Base-by-base conservation (phyloP, 2,329 filamentous ascomycete species). In the Fusarium sp. region DNA sequence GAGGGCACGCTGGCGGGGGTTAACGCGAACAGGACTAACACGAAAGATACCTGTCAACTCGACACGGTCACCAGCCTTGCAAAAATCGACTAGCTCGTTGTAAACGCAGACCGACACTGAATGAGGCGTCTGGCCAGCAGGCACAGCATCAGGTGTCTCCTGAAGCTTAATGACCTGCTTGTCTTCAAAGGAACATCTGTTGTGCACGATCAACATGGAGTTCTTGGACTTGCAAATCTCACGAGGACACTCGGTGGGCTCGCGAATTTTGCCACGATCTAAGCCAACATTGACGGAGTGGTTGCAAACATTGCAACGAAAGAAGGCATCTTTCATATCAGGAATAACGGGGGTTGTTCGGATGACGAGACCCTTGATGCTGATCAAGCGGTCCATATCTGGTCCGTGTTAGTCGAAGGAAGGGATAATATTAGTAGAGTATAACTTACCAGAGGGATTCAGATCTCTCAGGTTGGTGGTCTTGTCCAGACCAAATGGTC, bases 91-190 rank as follows among this genome's bases (percentile, higher is more conserved):
- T 58, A 99, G 86, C 81, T 99, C 96, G 78, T 98, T 95, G 81
- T 99, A 98, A 18, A 95, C 94, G 78, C 95, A 98, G 55, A 99
- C 90, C 1, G 95, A 98, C 31, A 99, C 96, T 0, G 95, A 97
- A 82, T 99, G 96, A 20, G 96, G 96, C 26, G 96, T 99, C 83
- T 99, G 96, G 24, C 96, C 96, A 74, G 97, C 93, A 54, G 96
- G 96, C 24, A 99, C 93, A 41, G 91, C 94, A 81, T 99, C 96
- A 0, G 96, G 96, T 0, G 96, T 99, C 83, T 99, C 96, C 83
- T 99, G 96, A 44, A 99, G 87, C 82, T 99, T 99, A 84, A 99
- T 97, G 67, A 99, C 94, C 81, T 99, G 96, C 85, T 99, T 99
- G 81, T 99, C 96, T 61, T 95, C 92, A 78, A 99, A 99, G 14